Conservation (phyloP, 768 basidiomycete genomes). For the Rhodocollybia butyracea region DNA sequence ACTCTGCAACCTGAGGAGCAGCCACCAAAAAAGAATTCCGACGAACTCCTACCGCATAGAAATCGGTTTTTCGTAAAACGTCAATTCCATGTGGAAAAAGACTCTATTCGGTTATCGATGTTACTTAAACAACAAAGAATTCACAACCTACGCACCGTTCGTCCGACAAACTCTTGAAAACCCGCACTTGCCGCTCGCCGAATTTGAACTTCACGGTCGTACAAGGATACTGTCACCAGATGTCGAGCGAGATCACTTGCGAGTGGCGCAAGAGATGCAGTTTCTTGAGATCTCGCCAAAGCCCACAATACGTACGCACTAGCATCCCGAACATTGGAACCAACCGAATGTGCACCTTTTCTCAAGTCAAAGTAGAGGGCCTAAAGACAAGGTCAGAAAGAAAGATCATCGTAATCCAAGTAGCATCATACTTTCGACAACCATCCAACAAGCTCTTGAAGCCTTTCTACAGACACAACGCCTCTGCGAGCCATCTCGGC, state of each 20-base stretch:
- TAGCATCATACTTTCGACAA: constrained; percentile 63
- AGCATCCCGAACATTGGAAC: constrained; percentile 92
- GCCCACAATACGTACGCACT: constrained; percentile 96
- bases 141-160: constrained; percentile 61
- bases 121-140: not conserved
- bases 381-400: constrained; percentile 33
- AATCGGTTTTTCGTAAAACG: constrained; percentile 88
- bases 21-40: constrained; percentile 82
- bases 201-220: constrained; percentile 93
- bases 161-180: constrained; percentile 94
- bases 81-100: constrained; percentile 94
- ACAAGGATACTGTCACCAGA: constrained; percentile 78
- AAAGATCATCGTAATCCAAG: constrained; percentile 9
- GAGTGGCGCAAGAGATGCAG: constrained; percentile 54
- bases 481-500: constrained; percentile 90
- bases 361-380: constrained; percentile 90
- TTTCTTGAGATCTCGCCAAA: constrained; percentile 74
- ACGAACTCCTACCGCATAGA: constrained; percentile 87
- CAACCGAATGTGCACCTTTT: constrained; percentile 90
- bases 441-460: constrained; percentile 73
- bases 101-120: constrained; percentile 45
- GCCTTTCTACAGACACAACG: constrained; percentile 53
- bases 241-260: constrained; percentile 62
- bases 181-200: constrained; percentile 95
- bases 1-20: constrained; percentile 87